Conservation (phyloP, 2,329 filamentous ascomycete species). For the Clarireedia hainanense region DNA sequence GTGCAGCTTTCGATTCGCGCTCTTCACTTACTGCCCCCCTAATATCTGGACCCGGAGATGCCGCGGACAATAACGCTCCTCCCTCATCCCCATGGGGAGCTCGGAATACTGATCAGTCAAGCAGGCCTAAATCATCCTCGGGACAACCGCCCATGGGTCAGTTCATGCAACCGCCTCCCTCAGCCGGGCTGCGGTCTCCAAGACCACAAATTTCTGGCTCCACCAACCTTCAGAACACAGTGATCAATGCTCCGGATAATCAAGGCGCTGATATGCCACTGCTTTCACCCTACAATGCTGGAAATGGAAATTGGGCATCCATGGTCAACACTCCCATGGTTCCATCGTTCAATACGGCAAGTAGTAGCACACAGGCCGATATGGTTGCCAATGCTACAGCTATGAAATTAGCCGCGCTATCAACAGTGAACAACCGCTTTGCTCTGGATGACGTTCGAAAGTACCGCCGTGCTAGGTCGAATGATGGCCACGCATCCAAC, state of each 20-base stretch:
- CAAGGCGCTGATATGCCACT: slow-evolving; percentile 66
- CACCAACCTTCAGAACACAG: slow-evolving; percentile 73
- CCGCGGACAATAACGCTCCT: slow-evolving; percentile 49
- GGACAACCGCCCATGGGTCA: slow-evolving; percentile 87
- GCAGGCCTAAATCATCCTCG: slow-evolving; percentile 69
- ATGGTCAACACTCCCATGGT: slow-evolving; percentile 98
- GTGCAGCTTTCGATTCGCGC: slow-evolving; percentile 68
- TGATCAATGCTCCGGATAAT: slow-evolving; percentile 65
- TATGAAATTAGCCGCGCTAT: slow-evolving; percentile 96
- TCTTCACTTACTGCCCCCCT: slow-evolving; percentile 64
- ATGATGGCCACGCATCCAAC: slow-evolving; percentile 60
- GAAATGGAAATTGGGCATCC: slow-evolving; percentile 93
- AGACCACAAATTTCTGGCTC: slow-evolving; percentile 55
- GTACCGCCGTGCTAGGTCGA: slow-evolving; percentile 84
- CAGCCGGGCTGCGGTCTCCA: slow-evolving; percentile 71
- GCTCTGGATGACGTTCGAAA: slow-evolving; percentile 95
- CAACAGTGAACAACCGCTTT: slow-evolving; percentile 97
- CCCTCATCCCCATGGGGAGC: slow-evolving; percentile 76
- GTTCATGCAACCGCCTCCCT: slow-evolving; percentile 75
- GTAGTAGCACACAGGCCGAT: slow-evolving; percentile 63
- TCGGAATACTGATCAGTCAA: slow-evolving; percentile 40
- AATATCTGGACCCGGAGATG: slow-evolving; percentile 63
- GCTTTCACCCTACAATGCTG: slow-evolving; percentile 72
- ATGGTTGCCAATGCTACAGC: slow-evolving; percentile 98
- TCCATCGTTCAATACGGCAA: slow-evolving; percentile 62